Evolutionary conservation across 2,329 filamentous ascomycete species (phyloP).

Genomic region (Trichoderma polysporum): DNA sequence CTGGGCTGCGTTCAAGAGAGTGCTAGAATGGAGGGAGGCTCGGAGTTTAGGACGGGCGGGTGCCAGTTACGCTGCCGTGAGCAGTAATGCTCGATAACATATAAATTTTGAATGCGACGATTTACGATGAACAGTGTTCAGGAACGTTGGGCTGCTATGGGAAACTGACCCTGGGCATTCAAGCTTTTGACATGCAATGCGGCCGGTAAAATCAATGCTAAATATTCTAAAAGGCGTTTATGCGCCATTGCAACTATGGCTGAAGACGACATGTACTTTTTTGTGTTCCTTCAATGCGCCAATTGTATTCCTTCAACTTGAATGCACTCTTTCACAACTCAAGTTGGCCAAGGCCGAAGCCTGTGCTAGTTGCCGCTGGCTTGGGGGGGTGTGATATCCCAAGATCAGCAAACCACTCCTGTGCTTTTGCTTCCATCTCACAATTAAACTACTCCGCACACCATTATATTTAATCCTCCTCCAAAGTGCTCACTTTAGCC

Average conservation of each 20-base stretch:
- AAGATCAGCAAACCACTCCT: background rate
- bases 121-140: background rate
- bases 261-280: conserved; percentile 1
- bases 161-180: background rate
- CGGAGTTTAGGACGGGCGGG: conserved; percentile 32
- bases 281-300: conserved; percentile 14
- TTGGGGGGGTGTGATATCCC: background rate
- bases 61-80: conserved; percentile 34
- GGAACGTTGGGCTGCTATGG: background rate
- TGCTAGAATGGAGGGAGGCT: conserved; percentile 43
- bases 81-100: conserved; percentile 17
- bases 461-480: conserved; percentile 47
- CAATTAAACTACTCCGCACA: background rate
- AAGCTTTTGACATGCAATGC: background rate
- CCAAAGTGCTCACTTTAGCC: conserved; percentile 47
- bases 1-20: conserved; percentile 56
- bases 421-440: background rate
- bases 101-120: background rate
- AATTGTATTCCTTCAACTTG: background rate
- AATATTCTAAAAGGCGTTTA: background rate
- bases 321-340: background rate
- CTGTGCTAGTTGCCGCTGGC: background rate
- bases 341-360: background rate
- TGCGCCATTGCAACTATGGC: background rate
- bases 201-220: background rate